Evolutionary conservation across 139 green algal species (phyloP).

Genomic region (Limnomonas spitsbergensis): DNA sequence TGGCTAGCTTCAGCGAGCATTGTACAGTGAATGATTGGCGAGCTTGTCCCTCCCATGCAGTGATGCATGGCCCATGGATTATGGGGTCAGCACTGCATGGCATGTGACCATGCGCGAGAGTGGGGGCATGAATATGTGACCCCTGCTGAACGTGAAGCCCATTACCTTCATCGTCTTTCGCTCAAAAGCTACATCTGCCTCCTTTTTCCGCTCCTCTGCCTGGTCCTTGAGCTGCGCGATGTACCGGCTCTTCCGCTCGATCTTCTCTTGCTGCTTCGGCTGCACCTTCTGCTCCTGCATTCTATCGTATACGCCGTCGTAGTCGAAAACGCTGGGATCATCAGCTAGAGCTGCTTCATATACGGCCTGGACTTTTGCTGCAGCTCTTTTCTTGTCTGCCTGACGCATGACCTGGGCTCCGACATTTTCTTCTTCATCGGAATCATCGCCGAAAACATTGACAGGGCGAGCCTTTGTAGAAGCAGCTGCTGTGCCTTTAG

Average conservation of each 20-base stretch:
- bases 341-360: conserved; percentile 80
- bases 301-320: conserved; percentile 85
- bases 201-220: conserved; percentile 75
- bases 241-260: conserved; percentile 58
- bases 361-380: conserved; percentile 64
- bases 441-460: conserved; percentile 63
- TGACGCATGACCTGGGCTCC: conserved; percentile 61
- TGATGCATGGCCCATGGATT: too few relatives aligned
- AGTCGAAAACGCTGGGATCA: conserved; percentile 91
- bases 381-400: conserved; percentile 58
- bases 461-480: conserved; percentile 2
- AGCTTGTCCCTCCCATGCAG: too few relatives aligned
- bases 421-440: conserved; percentile 55
- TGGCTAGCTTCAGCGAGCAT: neutral
- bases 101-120: too few relatives aligned
- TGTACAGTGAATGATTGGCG: too few relatives aligned
- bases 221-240: conserved; percentile 51
- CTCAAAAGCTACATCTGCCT: conserved; percentile 81
- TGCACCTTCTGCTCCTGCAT: conserved; percentile 62
- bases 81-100: too few relatives aligned
- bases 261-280: conserved; percentile 66
- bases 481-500: conserved; percentile 15
- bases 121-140: too few relatives aligned
- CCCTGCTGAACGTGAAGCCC: too few relatives aligned
- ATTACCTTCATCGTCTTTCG: conserved; percentile 56